Evolutionary conservation across 768 basidiomycete species (phyloP).

Genomic region (Boletus tylopilopsis): DNA sequence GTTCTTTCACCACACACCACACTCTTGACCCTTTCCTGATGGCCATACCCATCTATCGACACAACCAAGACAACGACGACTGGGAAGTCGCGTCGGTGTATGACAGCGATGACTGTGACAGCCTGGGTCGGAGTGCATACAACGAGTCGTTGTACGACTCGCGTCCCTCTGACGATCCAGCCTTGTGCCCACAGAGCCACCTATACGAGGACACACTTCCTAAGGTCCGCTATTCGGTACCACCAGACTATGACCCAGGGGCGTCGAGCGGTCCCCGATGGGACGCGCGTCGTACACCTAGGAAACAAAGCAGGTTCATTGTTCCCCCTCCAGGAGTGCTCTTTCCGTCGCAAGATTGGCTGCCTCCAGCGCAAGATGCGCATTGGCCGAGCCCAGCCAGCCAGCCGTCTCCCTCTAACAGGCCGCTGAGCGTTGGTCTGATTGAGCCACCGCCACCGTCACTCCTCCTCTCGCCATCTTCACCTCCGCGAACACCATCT

Average conservation of each 20-base stretch:
- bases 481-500: constrained; percentile 10
- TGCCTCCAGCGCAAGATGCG: constrained; percentile 8
- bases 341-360: constrained; percentile 22
- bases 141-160: constrained; percentile 10
- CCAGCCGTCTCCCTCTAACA: constrained; percentile 5
- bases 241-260: constrained; percentile 6
- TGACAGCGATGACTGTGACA: constrained; percentile 28
- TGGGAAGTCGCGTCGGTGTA: constrained; percentile 31
- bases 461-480: constrained; percentile 13
- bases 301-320: constrained; percentile 11
- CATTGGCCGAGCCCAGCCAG: constrained; percentile 5
- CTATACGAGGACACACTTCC: constrained; percentile 1
- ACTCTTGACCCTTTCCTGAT: constrained; percentile 6
- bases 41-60: constrained; percentile 27
- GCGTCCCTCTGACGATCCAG: constrained; percentile 6
- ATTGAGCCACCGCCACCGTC: constrained; percentile 10
- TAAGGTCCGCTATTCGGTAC: constrained; percentile 16
- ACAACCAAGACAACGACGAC: constrained; percentile 22
- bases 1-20: neutral
- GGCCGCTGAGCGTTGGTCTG: neutral
- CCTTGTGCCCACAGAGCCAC: constrained; percentile 1
- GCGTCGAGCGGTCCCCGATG: constrained; percentile 1
- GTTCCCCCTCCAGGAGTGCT: constrained; percentile 28
- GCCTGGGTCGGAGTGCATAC: constrained; percentile 19
- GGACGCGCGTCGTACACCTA: constrained; percentile 8